Percentiles rank a stretch among this genome's conserved stretches.
Conservation (phyloP, 1,284 basidiomycete genomes). For the Tremellales sp. region DNA sequence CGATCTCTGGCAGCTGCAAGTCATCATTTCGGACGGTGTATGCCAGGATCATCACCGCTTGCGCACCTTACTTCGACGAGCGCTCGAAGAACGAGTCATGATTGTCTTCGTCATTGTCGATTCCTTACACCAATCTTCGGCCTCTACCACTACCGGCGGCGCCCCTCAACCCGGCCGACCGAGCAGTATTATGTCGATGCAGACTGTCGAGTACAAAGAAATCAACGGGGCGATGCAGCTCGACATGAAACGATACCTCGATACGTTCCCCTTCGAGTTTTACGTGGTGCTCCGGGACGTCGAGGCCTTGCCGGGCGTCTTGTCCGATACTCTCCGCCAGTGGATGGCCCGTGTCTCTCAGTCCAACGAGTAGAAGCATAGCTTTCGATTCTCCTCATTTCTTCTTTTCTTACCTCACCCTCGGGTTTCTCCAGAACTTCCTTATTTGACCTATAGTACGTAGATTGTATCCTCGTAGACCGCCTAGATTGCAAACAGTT, state of each 20-base stretch:
- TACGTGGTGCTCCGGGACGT: constrained; percentile 90
- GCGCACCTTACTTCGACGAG: constrained; percentile 73
- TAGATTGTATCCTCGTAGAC: no score
- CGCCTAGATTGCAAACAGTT: no score
- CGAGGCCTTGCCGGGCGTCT: constrained; percentile 84
- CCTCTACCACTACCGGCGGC: constrained; percentile 9
- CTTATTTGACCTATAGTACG: not conserved
- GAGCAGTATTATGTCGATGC: constrained; percentile 76
- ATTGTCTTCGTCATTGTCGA: constrained; percentile 96
- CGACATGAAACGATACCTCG: constrained; percentile 83
- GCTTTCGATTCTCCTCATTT: no score
- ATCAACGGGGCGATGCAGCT: constrained; percentile 84
- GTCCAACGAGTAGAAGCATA: constrained; percentile 41
- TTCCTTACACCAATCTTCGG: constrained; percentile 56
- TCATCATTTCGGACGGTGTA: constrained; percentile 98
- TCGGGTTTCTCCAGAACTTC: no score
- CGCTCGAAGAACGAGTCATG: constrained; percentile 88
- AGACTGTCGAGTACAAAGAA: constrained; percentile 80
- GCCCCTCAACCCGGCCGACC: constrained; percentile 12
- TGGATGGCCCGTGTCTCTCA: constrained; percentile 53
- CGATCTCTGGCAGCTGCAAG: constrained; percentile 95
- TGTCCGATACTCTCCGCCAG: constrained; percentile 87
- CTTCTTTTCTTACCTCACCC: no score
- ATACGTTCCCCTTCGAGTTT: constrained; percentile 98
- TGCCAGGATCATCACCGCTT: constrained; percentile 92